Evolutionary conservation across 2,329 filamentous ascomycete genomes (phyloP).

Genomic region (Mycosphaerella sp.): DNA sequence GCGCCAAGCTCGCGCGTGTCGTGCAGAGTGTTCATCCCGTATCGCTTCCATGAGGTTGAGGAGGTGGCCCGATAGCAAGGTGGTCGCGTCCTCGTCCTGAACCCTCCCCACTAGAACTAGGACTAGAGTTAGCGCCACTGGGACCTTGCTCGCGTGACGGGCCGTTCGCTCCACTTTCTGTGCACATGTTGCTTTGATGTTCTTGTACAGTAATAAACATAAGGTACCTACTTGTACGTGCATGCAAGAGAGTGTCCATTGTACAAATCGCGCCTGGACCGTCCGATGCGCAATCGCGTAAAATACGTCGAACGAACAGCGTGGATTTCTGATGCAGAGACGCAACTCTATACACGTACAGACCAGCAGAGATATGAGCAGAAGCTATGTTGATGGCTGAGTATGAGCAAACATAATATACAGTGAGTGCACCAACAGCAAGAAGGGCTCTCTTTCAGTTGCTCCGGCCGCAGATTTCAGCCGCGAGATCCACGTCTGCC

Average conservation of each 20-base stretch:
- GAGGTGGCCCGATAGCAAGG: background rate
- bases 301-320: too few species aligned
- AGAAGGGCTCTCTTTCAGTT: background rate
- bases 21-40: constrained; percentile 1
- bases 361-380: too few species aligned
- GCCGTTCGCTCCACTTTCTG: background rate
- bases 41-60: constrained; percentile 3
- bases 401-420: background rate
- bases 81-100: background rate
- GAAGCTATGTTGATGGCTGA: too few species aligned
- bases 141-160: background rate
- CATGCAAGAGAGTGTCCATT: too few species aligned
- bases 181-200: background rate
- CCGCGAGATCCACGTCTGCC: constrained; percentile 50
- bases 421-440: background rate
- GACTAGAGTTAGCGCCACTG: background rate
- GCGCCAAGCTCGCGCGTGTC: background rate
- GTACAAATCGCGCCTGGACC: too few species aligned
- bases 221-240: too few species aligned
- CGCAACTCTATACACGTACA: too few species aligned
- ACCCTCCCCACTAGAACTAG: background rate
- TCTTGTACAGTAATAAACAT: background rate
- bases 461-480: constrained; percentile 36
- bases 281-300: too few species aligned
- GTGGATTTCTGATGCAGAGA: too few species aligned